Conservation (phyloP, 192 early-diverging fungal genomes). For the Kickxella alabastrina region DNA sequence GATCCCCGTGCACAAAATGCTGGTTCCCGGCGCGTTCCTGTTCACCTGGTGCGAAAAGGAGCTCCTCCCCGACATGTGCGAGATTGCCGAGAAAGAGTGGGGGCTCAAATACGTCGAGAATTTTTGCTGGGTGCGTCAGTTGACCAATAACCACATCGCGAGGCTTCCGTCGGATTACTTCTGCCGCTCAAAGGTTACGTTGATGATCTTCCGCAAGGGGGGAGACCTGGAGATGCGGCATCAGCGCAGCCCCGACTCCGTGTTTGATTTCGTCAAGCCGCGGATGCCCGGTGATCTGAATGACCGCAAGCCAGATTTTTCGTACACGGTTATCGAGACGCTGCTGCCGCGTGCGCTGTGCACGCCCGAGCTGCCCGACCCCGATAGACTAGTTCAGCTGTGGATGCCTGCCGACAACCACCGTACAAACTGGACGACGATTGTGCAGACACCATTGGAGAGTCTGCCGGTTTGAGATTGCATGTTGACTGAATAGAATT, state of each 20-base stretch:
- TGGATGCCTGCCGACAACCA: conserved; percentile 56
- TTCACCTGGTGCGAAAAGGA: conserved; percentile 97
- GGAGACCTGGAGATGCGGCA: conserved; percentile 89
- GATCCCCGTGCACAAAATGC: conserved; percentile 53
- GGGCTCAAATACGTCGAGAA: conserved; percentile 93
- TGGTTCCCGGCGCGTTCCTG: conserved; percentile 79
- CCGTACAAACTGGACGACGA: conserved; percentile 47
- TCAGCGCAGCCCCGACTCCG: conserved; percentile 89
- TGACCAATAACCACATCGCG: conserved; percentile 77
- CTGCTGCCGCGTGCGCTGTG: conserved; percentile 76
- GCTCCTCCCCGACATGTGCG: conserved; percentile 74
- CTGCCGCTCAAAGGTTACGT: conserved; percentile 80
- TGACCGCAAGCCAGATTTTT: conserved; percentile 73
- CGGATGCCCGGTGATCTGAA: conserved; percentile 47
- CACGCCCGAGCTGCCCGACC: conserved; percentile 57
- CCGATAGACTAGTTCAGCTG: conserved; percentile 73
- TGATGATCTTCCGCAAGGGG: conserved; percentile 85
- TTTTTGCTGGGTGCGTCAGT: conserved; percentile 91
- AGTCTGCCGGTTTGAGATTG: neutral
- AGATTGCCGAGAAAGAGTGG: conserved; percentile 66
- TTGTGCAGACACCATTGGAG: conserved; percentile 20
- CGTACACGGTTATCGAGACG: conserved; percentile 87
- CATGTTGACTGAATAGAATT: no score
- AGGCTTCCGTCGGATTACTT: conserved; percentile 69
- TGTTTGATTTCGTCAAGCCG: conserved; percentile 94